Percentiles rank a stretch among this genome's conserved stretches.
These are phyloP conservation scores for Haematococcus sp. DNA, from an alignment of 139 green algal species.

Conservation along the genomic window DNA sequence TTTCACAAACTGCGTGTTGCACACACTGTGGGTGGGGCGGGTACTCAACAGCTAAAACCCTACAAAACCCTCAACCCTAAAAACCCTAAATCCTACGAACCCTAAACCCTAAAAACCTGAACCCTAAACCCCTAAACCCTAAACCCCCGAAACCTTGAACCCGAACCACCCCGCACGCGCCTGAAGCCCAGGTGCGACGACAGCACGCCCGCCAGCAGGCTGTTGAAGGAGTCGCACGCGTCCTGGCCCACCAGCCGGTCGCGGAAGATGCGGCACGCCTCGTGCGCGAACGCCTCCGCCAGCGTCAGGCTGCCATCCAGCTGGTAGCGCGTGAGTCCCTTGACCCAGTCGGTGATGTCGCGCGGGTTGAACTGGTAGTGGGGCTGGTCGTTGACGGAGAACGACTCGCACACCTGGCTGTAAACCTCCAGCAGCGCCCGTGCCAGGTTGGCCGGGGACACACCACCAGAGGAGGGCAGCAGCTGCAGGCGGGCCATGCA, in stretches of 20 bases:
- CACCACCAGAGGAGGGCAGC: background rate
- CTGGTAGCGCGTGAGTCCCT: slow-evolving; percentile 31
- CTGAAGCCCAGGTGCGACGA: slow-evolving; percentile 19
- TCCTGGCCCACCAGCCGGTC: slow-evolving; percentile 55
- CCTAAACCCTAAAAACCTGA: too few relatives aligned
- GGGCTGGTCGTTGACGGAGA: slow-evolving; percentile 44
- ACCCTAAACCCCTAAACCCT: too few relatives aligned
- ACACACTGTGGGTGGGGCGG: too few relatives aligned
- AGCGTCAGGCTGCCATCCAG: slow-evolving; percentile 24
- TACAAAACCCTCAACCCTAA: too few relatives aligned
- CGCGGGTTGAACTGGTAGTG: slow-evolving; percentile 72
- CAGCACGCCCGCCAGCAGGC: slow-evolving; percentile 17
- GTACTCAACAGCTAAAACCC: too few relatives aligned
- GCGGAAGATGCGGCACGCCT: slow-evolving; percentile 56
- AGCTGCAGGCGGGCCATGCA: background rate
- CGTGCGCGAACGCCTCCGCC: slow-evolving; percentile 51
- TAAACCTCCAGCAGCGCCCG: slow-evolving; percentile 64
- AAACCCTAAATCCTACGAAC: too few relatives aligned
- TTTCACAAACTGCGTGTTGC: too few relatives aligned
- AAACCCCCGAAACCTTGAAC: too few relatives aligned
- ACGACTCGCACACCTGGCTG: slow-evolving; percentile 31
- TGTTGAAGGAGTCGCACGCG: slow-evolving; percentile 33
- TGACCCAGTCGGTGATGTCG: slow-evolving; percentile 59
- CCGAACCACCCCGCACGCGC: too few relatives aligned
- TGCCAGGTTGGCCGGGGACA: slow-evolving; percentile 39